Base-by-base conservation (phyloP, 371 early-diverging fungal species). In the Syncephalis plumigaleata region DNA sequence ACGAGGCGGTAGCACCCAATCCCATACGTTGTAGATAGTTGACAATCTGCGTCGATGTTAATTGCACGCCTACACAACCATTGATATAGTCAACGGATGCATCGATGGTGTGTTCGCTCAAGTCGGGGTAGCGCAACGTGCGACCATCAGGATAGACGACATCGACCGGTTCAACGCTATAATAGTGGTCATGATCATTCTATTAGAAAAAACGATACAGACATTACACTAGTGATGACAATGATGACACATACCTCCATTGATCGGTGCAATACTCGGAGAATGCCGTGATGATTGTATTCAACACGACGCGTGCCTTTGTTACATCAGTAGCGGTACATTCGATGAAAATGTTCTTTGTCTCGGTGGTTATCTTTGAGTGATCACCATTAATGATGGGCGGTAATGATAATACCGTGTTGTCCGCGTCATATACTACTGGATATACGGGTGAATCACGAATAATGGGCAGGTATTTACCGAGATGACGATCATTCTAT, bases 341-440 rank as follows among this genome's bases (percentile, higher is more conserved):
- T 66, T 99, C 99, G 57, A 99, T 89, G 53, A 99, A 86, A 40
- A 99, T 84, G 58, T 99, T 97, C 70, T 84, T 92, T 39, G 99
- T 99, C 23, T 84, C 67, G 49, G 87, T 63, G 22, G 81, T 81
- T 62, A 99, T 98, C 73, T 98, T 99, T 51, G 94, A 90, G 61
- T 86, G 86, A 47, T 99, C 84, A 51, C 89, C 79, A 81, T 99
- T 99, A 72, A 99, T 98, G 60, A 99, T 87, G 25, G 99, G 99
- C n/a, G 99, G 99, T 47, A 98, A 70, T 42, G 96, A 95, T 55
- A 94, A 69, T 5, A 99, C 94, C 37, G 65, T 63, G 39, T 81
- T 76, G 36, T 81, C 79, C 48, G 74, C 66, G 65, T 98, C 98
- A 53, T 70, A 79, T 39, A 99, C 78, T 31, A 96, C 82, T 21